Conservation (phyloP, 345 rosid species). For the Eucalyptus coolabah region DNA sequence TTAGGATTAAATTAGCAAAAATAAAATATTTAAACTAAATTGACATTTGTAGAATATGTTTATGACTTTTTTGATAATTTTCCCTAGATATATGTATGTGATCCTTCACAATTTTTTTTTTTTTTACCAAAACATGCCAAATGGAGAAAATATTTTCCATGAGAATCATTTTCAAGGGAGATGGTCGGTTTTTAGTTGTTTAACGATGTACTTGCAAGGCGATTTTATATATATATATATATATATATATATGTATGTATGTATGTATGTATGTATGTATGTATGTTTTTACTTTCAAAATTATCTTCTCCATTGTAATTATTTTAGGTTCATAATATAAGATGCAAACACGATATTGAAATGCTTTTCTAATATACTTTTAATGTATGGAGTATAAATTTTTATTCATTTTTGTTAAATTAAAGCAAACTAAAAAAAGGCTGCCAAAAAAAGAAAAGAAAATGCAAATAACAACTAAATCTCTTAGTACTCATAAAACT, state of each 20-base stretch:
- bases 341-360: not conserved
- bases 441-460: not conserved
- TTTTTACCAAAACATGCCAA: not conserved
- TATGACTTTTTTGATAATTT: not conserved
- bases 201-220: not conserved
- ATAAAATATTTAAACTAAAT: not conserved
- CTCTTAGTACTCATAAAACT: not conserved
- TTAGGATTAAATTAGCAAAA: too few relatives aligned
- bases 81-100: not conserved
- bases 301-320: not conserved
- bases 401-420: not conserved
- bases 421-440: not conserved
- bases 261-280: too few relatives aligned
- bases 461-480: not conserved
- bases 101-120: not conserved
- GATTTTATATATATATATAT: not conserved
- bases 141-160: not conserved
- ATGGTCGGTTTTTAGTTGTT: not conserved
- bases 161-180: not conserved
- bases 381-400: not conserved
- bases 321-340: not conserved
- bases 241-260: too few relatives aligned
- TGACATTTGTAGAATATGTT: rapidly evolving
- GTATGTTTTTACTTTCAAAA: not conserved
- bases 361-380: not conserved